These are phyloP conservation scores for Neurospora tetraspora DNA, from an alignment of 495 filamentous ascomycete species.

Conservation along the genomic window DNA sequence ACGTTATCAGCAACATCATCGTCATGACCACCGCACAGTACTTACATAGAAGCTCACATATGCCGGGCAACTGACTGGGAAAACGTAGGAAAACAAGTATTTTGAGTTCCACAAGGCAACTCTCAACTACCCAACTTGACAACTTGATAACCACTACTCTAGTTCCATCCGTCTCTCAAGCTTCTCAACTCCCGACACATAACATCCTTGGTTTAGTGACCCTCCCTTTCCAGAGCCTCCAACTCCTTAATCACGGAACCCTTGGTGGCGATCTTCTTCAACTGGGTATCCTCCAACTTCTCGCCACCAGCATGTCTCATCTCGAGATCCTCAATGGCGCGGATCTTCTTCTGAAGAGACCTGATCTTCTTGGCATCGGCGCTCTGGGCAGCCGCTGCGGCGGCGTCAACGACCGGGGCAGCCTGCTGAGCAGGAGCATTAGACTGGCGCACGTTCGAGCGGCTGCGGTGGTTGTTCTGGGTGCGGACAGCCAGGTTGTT, in stretches of 20 bases:
- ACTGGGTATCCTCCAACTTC: constrained; percentile 94
- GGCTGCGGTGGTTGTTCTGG: constrained; percentile 33
- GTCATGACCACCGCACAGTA: neutral
- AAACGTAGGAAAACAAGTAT: neutral
- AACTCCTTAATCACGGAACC: constrained; percentile 71
- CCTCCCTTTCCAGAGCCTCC: constrained; percentile 36
- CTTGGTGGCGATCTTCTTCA: constrained; percentile 96
- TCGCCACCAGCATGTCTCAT: constrained; percentile 89
- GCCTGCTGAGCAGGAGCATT: constrained; percentile 16
- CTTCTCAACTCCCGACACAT: neutral
- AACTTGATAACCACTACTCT: neutral
- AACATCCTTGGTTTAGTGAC: neutral
- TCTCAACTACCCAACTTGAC: neutral
- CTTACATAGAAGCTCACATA: neutral
- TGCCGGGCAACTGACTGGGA: neutral
- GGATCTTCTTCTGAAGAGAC: constrained; percentile 87
- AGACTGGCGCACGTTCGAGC: constrained; percentile 17
- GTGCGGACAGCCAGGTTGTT: constrained; percentile 39
- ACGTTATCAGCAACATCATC: neutral
- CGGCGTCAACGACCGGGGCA: constrained; percentile 21
- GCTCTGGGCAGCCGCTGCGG: constrained; percentile 43
- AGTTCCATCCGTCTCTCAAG: neutral
- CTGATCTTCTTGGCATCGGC: constrained; percentile 73
- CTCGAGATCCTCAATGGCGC: constrained; percentile 95
- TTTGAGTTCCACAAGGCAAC: neutral